phyloP scores from a whole-genome alignment of 768 basidiomycete species.

The Russula lepida region DNA sequence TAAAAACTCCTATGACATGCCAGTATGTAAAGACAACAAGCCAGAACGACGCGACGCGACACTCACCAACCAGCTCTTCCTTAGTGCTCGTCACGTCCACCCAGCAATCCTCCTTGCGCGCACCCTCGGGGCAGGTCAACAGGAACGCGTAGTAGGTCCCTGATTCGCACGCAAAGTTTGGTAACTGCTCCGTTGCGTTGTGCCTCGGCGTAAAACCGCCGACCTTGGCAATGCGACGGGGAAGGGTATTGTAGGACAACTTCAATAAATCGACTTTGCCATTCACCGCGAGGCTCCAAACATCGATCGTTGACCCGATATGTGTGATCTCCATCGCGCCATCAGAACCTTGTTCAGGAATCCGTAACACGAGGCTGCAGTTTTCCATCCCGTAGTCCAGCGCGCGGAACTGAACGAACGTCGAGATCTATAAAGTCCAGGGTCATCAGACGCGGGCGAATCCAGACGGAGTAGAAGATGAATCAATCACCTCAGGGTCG shows the following conservation, averaged over 20 bases:
- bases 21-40: neutral
- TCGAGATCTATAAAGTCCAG: too few relatives aligned
- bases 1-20: neutral
- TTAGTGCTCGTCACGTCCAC: neutral
- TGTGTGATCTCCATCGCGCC: neutral
- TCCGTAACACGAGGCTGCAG: neutral
- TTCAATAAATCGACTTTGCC: neutral
- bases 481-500: neutral
- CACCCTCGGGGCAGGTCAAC: neutral
- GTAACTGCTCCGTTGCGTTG: neutral
- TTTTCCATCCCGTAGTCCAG: slow-evolving; percentile 4
- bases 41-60: neutral
- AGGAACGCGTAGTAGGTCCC: slow-evolving; percentile 4
- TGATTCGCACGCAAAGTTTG: neutral
- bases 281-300: neutral
- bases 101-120: slow-evolving; percentile 1
- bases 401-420: slow-evolving; percentile 7
- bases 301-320: neutral
- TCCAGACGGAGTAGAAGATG: neutral
- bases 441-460: too few relatives aligned
- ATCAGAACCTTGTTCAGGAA: neutral
- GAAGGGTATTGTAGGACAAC: neutral
- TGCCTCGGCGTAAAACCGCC: neutral
- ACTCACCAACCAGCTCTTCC: neutral
- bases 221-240: neutral